Percentiles rank a stretch among this genome's conserved stretches.
Conservation (phyloP, 768 basidiomycete genomes). For the Fistulinella prunicolor region DNA sequence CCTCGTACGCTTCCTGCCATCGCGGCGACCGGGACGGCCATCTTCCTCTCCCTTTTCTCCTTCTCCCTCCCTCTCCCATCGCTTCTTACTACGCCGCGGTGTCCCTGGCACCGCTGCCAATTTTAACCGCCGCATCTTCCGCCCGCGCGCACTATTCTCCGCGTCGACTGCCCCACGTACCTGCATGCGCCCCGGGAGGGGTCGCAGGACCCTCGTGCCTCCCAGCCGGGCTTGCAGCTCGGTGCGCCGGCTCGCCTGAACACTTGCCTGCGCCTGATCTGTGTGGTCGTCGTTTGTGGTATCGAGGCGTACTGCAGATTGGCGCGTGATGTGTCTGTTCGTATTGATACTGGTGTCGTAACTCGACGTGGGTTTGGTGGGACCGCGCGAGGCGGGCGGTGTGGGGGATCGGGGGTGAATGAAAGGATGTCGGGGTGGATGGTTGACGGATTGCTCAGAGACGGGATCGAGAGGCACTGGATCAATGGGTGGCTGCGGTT, state of each 20-base stretch:
- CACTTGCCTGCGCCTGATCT: slow-evolving; percentile 3
- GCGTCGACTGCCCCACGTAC: neutral
- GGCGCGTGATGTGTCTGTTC: neutral
- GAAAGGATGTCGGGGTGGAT: neutral
- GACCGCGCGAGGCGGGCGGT: neutral
- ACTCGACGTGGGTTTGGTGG: neutral
- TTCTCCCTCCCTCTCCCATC: neutral
- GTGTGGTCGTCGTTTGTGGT: neutral
- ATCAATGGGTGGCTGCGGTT: neutral
- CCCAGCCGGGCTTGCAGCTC: neutral
- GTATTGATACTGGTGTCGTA: neutral
- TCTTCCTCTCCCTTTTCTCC: neutral
- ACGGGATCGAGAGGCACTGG: neutral
- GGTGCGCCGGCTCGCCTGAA: neutral
- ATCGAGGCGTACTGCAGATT: neutral
- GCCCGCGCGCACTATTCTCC: too few relatives aligned
- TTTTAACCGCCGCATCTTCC: too few relatives aligned
- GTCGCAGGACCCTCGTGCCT: neutral
- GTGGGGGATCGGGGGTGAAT: slow-evolving; percentile 6
- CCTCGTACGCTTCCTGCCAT: slow-evolving; percentile 9
- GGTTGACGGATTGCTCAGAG: neutral
- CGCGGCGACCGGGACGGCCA: neutral
- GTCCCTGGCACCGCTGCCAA: neutral
- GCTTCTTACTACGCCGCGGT: neutral
- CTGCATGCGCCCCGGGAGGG: neutral